Evolutionary conservation across 2,329 filamentous ascomycete species (phyloP).

Genomic region (Colletotrichum siamense): DNA sequence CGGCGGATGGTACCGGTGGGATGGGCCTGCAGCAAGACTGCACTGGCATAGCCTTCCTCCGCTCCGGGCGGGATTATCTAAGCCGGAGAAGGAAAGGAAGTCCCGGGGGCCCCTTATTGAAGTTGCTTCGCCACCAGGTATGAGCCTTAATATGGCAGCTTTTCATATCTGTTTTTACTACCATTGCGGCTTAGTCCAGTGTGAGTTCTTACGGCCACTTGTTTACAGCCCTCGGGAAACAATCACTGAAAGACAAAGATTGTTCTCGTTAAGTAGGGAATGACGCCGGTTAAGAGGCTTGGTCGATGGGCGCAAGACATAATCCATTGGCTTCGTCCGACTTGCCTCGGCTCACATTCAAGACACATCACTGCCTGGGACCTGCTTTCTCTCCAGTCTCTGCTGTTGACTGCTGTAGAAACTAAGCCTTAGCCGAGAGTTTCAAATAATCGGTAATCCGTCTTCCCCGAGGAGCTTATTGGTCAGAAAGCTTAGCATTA

Average conservation of each 20-base stretch:
- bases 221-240: neutral
- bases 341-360: neutral
- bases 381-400: neutral
- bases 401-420: neutral
- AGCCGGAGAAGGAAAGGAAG: neutral
- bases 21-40: neutral
- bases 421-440: neutral
- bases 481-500: neutral
- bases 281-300: neutral
- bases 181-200: neutral
- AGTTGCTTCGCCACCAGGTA: neutral
- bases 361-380: neutral
- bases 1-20: neutral
- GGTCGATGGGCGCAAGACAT: fast-evolving
- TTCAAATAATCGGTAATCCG: neutral
- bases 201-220: neutral
- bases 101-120: neutral
- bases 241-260: neutral
- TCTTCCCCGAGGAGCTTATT: neutral
- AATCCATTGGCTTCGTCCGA: fast-evolving
- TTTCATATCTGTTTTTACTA: neutral
- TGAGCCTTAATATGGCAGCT: neutral
- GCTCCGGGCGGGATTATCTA: neutral
- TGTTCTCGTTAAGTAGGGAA: fast-evolving
- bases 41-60: neutral